Percentiles rank a stretch among this genome's conserved stretches.
Evolutionary conservation across 1,139 yeast species (phyloP).

Genomic region (Taiozyma onychis): DNA sequence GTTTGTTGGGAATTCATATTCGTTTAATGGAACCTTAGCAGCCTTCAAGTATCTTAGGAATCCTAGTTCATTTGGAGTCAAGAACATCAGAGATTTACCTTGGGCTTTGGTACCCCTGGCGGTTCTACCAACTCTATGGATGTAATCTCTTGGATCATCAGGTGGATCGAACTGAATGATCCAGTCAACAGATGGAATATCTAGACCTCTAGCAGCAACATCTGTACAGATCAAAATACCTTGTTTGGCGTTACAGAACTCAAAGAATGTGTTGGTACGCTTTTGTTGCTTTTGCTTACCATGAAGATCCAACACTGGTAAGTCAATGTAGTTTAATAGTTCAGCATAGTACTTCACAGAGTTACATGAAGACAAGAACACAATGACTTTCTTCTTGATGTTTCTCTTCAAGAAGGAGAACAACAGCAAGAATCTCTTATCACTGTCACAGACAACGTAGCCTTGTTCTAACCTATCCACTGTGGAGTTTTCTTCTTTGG

Average conservation of each 20-base stretch:
- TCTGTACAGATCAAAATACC: constrained; percentile 94
- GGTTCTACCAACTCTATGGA: constrained; percentile 97
- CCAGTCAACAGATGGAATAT: constrained; percentile 97
- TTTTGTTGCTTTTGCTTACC: constrained; percentile 99
- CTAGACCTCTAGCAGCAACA: constrained; percentile 97
- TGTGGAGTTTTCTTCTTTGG: constrained; percentile 76
- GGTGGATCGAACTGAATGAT: constrained; percentile 97
- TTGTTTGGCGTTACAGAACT: constrained; percentile 93
- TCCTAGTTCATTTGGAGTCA: constrained; percentile 91
- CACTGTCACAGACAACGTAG: constrained; percentile 95
- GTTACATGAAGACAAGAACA: constrained; percentile 92
- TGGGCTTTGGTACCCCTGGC: constrained; percentile 92
- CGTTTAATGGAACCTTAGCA: constrained; percentile 95
- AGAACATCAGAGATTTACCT: constrained; percentile 92
- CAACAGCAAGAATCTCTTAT: constrained; percentile 81
- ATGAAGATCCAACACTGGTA: constrained; percentile 92
- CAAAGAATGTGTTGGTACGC: constrained; percentile 95
- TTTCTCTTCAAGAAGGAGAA: constrained; percentile 93
- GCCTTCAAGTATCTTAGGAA: constrained; percentile 91
- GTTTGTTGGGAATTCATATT: constrained; percentile 89
- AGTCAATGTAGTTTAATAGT: constrained; percentile 86
- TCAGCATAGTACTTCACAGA: constrained; percentile 96
- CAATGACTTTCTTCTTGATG: constrained; percentile 85
- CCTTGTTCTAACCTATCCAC: constrained; percentile 98
- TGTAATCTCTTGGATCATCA: constrained; percentile 97